These are phyloP conservation scores for Oropetium thomaeum DNA, from an alignment of 176 grass and related monocot species.

Conservation along the genomic window DNA sequence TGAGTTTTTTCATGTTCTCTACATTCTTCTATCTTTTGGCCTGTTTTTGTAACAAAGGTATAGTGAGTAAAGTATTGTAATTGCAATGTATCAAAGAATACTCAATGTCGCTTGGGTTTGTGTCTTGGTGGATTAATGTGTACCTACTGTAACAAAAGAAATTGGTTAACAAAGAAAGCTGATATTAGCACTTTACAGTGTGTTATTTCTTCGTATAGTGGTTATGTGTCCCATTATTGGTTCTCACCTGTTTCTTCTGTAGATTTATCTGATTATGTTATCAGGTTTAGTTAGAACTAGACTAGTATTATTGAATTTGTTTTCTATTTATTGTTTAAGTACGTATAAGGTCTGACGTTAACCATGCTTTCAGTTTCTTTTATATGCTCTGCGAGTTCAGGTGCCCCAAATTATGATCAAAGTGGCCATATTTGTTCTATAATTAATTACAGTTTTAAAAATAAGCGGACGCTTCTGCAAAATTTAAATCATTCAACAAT, in stretches of 20 bases:
- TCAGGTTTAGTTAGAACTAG: neutral
- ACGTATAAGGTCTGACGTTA: neutral
- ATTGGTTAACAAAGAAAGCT: slow-evolving; percentile 12
- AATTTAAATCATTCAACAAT: neutral
- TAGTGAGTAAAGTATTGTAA: slow-evolving; percentile 48
- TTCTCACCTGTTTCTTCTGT: neutral
- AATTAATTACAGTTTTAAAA: neutral
- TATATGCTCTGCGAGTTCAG: neutral
- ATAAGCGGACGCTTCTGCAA: neutral
- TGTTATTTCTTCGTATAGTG: neutral
- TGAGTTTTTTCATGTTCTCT: slow-evolving; percentile 30
- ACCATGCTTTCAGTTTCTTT: neutral
- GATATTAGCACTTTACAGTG: slow-evolving; percentile 12
- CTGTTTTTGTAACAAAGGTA: slow-evolving; percentile 42
- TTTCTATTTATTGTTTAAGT: neutral
- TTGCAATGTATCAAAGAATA: slow-evolving; percentile 55
- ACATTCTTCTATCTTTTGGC: slow-evolving; percentile 2
- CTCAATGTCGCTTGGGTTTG: slow-evolving; percentile 23
- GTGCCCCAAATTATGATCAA: neutral
- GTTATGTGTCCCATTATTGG: neutral
- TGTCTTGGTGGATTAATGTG: slow-evolving; percentile 26
- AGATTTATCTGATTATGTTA: slow-evolving; percentile 1
- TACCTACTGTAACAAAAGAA: neutral
- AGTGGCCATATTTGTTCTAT: neutral
- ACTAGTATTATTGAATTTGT: neutral